Evolutionary conservation across 257 asterid genomes (phyloP), one percentile per base, ranked within the genome.

Genomic region (Lithospermum erythrorhizon): DNA sequence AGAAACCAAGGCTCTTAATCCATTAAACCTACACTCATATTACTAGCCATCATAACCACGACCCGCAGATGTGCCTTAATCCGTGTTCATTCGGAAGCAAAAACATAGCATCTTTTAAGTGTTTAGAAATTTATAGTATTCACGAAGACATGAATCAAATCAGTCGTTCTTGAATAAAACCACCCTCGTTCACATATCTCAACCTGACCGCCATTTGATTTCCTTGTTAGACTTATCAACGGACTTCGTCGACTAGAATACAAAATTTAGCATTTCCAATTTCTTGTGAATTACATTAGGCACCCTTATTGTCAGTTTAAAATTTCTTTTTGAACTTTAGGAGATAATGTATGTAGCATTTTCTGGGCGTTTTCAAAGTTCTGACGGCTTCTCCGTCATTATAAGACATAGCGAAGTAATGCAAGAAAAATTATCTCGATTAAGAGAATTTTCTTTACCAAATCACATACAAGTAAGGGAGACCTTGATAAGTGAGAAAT

Each of bases 381-480:
- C 17, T 54, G 20, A 17, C 2, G n/a, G n/a, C 16, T 9, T 68
- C 55, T 7, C 52, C 35, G 25, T 55, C 37, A 3, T 19, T n/a
- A n/a, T 10, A 2, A 24, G 7, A 16, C 41, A n/a, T 5, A 21
- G 6, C 16, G 62, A 10, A 62, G 9, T 15, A 57, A 27, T 21
- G 53, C 54, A 29, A 62, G n/a, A 18, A 49, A 69, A 35, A 63
- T 69, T 62, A n/a, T 48, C 61, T 37, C 58, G 6, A 20, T 68
- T 35, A 18, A 2, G 41, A 24, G 61, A 70, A 4, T 55, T 13
- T 4, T 2, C 3, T 5, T 25, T 17, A n/a, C n/a, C n/a, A n/a
- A 25, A 57, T 54, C 57, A 60, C 37, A 47, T 16, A 19, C 35
- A n/a, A n/a, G 18, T 45, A 60, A 4, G 55, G n/a, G 2, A 47